Evolutionary conservation across 2,329 filamentous ascomycete genomes (phyloP).

Genomic region (Fusarium subtropicale): DNA sequence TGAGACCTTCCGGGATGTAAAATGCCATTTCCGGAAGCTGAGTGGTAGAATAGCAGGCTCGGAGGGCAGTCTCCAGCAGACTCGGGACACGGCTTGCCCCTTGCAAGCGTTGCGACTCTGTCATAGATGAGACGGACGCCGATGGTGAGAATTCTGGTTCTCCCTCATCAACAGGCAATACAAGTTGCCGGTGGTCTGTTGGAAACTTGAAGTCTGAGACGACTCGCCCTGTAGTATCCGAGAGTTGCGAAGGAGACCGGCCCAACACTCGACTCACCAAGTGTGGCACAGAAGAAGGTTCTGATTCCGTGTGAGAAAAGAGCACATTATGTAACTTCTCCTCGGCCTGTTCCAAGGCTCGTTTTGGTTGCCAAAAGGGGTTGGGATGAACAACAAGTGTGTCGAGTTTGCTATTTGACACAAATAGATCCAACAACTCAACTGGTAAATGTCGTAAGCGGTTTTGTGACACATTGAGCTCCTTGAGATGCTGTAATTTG

Average conservation of each 20-base stretch:
- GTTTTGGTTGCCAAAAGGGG: constrained; percentile 63
- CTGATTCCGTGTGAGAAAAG: constrained; percentile 19
- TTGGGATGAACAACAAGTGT: constrained; percentile 72
- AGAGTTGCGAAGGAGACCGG: constrained; percentile 50
- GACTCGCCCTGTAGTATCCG: constrained; percentile 47
- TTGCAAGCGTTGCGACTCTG: constrained; percentile 25
- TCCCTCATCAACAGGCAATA: constrained; percentile 41
- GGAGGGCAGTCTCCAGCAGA: constrained; percentile 63
- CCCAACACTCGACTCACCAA: constrained; percentile 46
- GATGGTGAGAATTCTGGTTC: constrained; percentile 26
- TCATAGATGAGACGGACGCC: constrained; percentile 15
- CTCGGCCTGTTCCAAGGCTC: constrained; percentile 15
- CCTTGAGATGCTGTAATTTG: constrained; percentile 67
- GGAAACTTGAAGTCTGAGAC: constrained; percentile 50
- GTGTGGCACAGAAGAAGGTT: constrained; percentile 19
- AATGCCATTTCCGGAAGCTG: constrained; percentile 57
- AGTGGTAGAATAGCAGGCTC: constrained; percentile 58
- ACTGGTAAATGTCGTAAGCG: constrained; percentile 69
- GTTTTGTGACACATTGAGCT: constrained; percentile 76
- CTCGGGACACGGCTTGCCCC: constrained; percentile 58
- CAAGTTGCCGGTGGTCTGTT: constrained; percentile 29
- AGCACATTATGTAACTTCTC: constrained; percentile 17
- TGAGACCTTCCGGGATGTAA: constrained; percentile 57
- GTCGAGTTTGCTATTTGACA: constrained; percentile 57
- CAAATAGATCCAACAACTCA: constrained; percentile 70